phyloP scores from a whole-genome alignment of 805 yeast genomes.

The Saturnispora saitoi region DNA sequence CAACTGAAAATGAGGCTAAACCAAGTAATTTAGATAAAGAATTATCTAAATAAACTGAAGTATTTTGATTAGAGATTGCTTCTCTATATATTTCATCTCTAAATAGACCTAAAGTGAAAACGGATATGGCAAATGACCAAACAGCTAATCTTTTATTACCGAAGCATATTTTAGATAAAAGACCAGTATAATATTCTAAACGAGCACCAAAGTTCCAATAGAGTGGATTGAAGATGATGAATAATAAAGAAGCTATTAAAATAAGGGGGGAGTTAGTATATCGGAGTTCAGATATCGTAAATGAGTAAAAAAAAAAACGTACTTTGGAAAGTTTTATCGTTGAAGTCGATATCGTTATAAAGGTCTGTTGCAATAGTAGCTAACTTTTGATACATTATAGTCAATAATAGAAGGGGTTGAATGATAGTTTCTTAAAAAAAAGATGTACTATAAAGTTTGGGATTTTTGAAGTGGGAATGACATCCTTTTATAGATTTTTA shows the following conservation, averaged over 20 bases:
- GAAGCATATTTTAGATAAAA: slow-evolving; percentile 66
- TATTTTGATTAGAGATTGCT: slow-evolving; percentile 67
- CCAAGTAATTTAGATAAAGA: slow-evolving; percentile 38
- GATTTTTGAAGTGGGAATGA: not conserved
- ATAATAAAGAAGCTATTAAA: slow-evolving; percentile 40
- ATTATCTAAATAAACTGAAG: slow-evolving; percentile 44
- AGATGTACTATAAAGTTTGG: not conserved
- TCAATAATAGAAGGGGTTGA: too few species aligned
- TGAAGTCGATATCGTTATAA: slow-evolving; percentile 19
- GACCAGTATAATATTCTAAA: slow-evolving; percentile 66
- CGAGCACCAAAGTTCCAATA: slow-evolving; percentile 95
- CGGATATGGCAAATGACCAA: slow-evolving; percentile 71
- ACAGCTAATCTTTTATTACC: slow-evolving; percentile 68
- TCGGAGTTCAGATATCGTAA: not conserved
- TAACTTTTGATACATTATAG: not conserved
- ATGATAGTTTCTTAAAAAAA: not conserved
- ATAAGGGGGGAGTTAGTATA: slow-evolving; percentile 2
- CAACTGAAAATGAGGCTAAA: slow-evolving; percentile 46
- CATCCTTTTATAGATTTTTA: slow-evolving; percentile 1
- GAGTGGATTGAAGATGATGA: slow-evolving; percentile 84
- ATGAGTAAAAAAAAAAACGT: slow-evolving; percentile 10
- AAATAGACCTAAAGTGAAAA: slow-evolving; percentile 75
- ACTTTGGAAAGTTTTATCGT: slow-evolving; percentile 20
- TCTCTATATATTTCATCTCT: slow-evolving; percentile 69
- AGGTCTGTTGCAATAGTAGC: slow-evolving; percentile 11